Conservation (phyloP, 2,329 filamentous ascomycete species). For the Fusarium chaquense region DNA sequence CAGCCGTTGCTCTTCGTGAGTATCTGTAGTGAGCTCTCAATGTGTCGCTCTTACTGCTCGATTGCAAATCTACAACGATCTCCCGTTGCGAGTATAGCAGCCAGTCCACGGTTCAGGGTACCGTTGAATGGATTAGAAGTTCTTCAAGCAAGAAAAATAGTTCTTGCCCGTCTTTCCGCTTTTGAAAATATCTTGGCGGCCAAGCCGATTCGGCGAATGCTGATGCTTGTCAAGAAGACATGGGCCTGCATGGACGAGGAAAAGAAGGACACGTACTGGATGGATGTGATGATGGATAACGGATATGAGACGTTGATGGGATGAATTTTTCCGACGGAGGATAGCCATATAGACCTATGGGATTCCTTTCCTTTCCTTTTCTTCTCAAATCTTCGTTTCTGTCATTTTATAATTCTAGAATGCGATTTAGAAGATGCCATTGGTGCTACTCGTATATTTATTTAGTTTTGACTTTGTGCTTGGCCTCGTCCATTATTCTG, state of each 20-base stretch:
- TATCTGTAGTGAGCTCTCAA: slow-evolving; percentile 57
- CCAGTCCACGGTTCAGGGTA: slow-evolving; percentile 34
- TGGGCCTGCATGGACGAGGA: slow-evolving; percentile 50
- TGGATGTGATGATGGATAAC: slow-evolving; percentile 54
- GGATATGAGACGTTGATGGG: slow-evolving; percentile 51
- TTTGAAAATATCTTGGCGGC: slow-evolving; percentile 44
- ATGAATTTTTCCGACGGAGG: not conserved
- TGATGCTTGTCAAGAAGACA: slow-evolving; percentile 37
- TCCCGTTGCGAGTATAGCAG: slow-evolving; percentile 25
- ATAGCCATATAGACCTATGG: not conserved
- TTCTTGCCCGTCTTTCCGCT: slow-evolving; percentile 35
- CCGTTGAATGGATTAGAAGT: slow-evolving; percentile 23
- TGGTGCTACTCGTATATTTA: not conserved
- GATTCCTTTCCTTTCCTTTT: not conserved
- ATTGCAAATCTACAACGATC: slow-evolving; percentile 12
- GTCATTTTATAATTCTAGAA: not conserved
- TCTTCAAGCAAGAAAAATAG: slow-evolving; percentile 29
- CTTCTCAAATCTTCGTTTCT: not conserved
- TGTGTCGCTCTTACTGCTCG: slow-evolving; percentile 46
- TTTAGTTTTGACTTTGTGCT: not conserved
- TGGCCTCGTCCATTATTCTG: too few relatives aligned
- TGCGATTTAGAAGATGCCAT: not conserved
- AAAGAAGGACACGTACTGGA: slow-evolving; percentile 57
- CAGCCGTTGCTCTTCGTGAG: slow-evolving; percentile 60
- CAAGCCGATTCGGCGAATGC: slow-evolving; percentile 43